Evolutionary conservation across 1,284 basidiomycete genomes (phyloP), one percentile per base, ranked within the genome.

Genomic region (Boletus sp.): DNA sequence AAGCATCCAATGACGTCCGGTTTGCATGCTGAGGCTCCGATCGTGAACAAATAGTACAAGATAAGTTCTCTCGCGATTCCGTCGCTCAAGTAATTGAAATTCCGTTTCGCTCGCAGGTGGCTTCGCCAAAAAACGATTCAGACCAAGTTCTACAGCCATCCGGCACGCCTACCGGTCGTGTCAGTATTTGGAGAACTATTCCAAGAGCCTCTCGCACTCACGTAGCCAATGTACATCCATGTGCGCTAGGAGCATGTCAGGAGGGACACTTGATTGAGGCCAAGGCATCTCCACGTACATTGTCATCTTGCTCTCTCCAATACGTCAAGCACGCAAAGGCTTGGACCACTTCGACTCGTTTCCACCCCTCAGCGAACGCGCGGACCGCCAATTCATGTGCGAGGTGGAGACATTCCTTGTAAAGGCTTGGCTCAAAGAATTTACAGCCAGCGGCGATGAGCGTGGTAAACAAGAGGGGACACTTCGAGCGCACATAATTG

Each of bases 231-330:
- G 70, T 88, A 92, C 50, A 83, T 88, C 89, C 90, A 92, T 12
- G 89, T 91, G 45, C 86, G 83, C 88, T 89, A 67, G 33, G 37
- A 64, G 27, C 49, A 55, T 35, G 39, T 71, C 56, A 72, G 62
- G 54, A 65, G 52, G 53, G 62, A 56, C 41, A 60, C 41, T 57
- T 55, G 39, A 46, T 55, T 57, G 37, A 41, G 57, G 45, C 58
- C 22, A 49, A 52, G 61, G 47, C 39, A 48, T 58, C 48, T 51
- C 56, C 35, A 77, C 81, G 57, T 62, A 89, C 88, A 55, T 83
- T 88, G 65, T 92, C 90, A 62, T 91, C 84, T 39, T 88, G 86
- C 67, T 92, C 91, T 73, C 84, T 89, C 92, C 92, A 94, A 70
- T 94, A 94, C 39, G 88, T 91, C 57, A 93, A 77, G 64, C 91